phyloP scores from a whole-genome alignment of 306 rosid genomes.

The Arachis stenosperma region DNA sequence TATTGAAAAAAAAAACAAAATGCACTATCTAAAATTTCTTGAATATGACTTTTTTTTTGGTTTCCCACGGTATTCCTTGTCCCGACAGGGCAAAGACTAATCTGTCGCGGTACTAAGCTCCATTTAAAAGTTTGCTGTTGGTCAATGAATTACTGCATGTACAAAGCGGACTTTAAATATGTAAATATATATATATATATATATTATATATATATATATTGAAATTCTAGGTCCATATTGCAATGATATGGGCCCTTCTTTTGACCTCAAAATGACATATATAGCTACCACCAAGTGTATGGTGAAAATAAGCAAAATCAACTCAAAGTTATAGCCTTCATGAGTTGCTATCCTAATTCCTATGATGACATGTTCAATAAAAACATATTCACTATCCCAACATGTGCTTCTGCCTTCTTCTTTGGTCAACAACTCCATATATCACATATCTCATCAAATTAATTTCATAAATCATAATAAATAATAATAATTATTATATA shows the following conservation, averaged over 20 bases:
- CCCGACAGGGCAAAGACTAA: no score
- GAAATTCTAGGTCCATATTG: not conserved
- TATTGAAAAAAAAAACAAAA: no score
- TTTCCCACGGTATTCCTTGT: no score
- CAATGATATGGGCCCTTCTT: not conserved
- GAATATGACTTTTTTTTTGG: no score
- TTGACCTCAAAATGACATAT: not conserved
- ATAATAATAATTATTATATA: conserved; percentile 18
- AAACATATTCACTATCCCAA: conserved; percentile 29
- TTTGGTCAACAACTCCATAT: conserved; percentile 51
- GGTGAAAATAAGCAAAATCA: conserved; percentile 4
- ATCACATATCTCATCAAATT: not conserved
- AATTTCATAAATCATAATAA: no score
- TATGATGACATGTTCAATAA: conserved; percentile 25
- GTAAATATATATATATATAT: no score
- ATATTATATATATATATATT: no score
- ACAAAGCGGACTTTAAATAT: no score
- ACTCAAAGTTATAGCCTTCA: conserved; percentile 35
- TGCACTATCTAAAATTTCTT: no score
- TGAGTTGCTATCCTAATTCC: conserved; percentile 30
- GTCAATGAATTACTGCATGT: no score
- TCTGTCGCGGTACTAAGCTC: no score
- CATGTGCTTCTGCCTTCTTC: conserved; percentile 56
- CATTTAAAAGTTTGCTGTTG: no score
- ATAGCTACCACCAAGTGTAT: conserved; percentile 9